Evolutionary conservation across 2,329 filamentous ascomycete species (phyloP), one percentile per base, ranked within the genome.

Genomic region (Elsinoe necatrix): DNA sequence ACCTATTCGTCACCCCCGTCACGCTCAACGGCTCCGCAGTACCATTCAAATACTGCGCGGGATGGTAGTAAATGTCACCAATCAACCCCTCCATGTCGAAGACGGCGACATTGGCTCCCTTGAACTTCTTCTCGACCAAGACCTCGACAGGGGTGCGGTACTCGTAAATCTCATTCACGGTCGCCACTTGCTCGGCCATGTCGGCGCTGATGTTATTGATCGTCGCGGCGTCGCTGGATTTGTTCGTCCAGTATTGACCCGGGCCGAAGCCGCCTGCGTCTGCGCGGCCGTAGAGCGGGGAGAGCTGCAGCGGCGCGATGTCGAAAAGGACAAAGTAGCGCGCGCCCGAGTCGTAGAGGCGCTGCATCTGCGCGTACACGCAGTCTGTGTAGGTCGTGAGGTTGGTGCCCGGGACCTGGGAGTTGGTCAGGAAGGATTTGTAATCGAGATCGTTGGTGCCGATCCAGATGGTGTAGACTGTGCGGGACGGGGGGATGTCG

Each of bases 391-490:
- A 89, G 64, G 84, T 78, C 1, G 76, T 73, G 4, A 90, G 76
- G 1, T 80, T 84, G 21, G 81, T 82, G 11, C 77, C 79, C 0
- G 72, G 63, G 3, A 77, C 69, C 66, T 89, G 83, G 21, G 75
- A 76, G 65, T 89, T 84, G 3, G 78, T 81, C 29, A 91, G 68
- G 65, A 90, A 85, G 7, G 79, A 84, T 54, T 76, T 70, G 57
- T 74, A 76, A 20, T 87, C 86, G 8, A 92, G 73, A 64, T 93
- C 87, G 66, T 92, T 92, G 21, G 86, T 90, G 2, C 87, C 87
- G 63, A 91, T 89, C 85, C 85, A 91, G 52, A 91, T 78, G 1
- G 82, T 77, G 64, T 89, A 91, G 1, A 88, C 82, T 0, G 86
- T 88, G 60, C 83, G 82, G 27, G 79, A 70, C 1, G 77, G 63